phyloP scores from a whole-genome alignment of 257 asterid genomes.

The Lycium ferocissimum region DNA sequence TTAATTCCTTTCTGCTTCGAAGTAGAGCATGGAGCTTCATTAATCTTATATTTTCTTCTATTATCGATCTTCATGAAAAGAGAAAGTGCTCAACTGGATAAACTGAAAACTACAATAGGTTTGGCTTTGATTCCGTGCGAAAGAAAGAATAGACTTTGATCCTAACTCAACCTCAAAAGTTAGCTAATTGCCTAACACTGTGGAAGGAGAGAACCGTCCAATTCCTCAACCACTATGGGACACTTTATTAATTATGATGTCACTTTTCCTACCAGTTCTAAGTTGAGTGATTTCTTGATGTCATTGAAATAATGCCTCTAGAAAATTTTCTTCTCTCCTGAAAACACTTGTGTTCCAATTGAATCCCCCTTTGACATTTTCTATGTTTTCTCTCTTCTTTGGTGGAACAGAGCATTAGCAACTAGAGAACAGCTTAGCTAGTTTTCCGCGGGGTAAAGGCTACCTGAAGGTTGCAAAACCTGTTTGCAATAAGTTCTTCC shows the following conservation, averaged over 20 bases:
- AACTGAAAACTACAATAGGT: constrained; percentile 6
- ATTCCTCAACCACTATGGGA: not conserved
- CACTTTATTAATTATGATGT: not conserved
- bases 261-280: not conserved
- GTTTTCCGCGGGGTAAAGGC: constrained; percentile 27
- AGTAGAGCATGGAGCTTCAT: constrained; percentile 8
- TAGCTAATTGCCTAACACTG: not conserved
- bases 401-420: constrained; percentile 34
- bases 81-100: constrained; percentile 9
- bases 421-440: constrained; percentile 32
- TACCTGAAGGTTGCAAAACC: constrained; percentile 5
- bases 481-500: not conserved
- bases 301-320: not conserved
- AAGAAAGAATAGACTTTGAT: not conserved
- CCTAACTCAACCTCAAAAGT: constrained; percentile 1
- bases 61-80: not conserved
- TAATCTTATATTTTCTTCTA: not conserved
- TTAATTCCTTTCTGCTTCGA: not conserved
- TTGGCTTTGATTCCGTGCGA: not conserved
- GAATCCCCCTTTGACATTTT: constrained; percentile 23
- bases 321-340: not conserved
- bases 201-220: constrained; percentile 15
- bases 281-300: not conserved
- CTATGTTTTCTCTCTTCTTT: constrained; percentile 8
- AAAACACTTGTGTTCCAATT: not conserved